Percentiles rank a stretch among this genome's conserved stretches.
Evolutionary conservation across 1,284 basidiomycete genomes (phyloP).

Genomic region (Irpex lacteus): DNA sequence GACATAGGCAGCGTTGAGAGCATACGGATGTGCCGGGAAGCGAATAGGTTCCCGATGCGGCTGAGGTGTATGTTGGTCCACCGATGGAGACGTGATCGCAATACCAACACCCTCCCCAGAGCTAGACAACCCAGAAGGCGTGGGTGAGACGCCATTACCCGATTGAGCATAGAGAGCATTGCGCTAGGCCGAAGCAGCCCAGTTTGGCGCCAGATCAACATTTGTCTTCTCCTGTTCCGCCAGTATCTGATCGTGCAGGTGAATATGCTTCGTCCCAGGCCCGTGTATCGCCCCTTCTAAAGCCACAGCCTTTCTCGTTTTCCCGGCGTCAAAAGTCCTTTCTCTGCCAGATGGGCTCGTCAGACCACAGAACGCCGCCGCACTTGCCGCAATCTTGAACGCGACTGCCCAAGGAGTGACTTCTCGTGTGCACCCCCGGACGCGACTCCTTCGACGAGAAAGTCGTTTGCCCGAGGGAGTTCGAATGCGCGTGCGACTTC

Average conservation of each 20-base stretch:
- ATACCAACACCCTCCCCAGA: constrained; percentile 52
- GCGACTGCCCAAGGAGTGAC: constrained; percentile 61
- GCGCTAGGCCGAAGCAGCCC: constrained; percentile 17
- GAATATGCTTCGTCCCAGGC: constrained; percentile 43
- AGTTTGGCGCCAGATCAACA: constrained; percentile 22
- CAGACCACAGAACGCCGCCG: constrained; percentile 34
- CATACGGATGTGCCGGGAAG: constrained; percentile 57
- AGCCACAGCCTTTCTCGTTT: constrained; percentile 32
- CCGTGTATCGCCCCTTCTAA: constrained; percentile 42
- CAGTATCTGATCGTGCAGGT: constrained; percentile 26
- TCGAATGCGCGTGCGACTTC: constrained; percentile 29
- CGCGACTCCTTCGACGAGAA: constrained; percentile 34
- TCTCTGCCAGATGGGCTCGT: constrained; percentile 12
- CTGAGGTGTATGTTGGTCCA: constrained; percentile 30
- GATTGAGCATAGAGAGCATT: constrained; percentile 14
- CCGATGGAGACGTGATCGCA: constrained; percentile 54
- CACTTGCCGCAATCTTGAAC: constrained; percentile 40
- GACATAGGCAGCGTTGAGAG: constrained; percentile 40
- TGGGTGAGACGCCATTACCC: constrained; percentile 26
- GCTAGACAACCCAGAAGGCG: constrained; percentile 26
- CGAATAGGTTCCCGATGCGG: constrained; percentile 32
- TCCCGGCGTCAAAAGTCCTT: constrained; percentile 22
- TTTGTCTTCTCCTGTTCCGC: constrained; percentile 5
- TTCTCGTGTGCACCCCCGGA: constrained; percentile 43
- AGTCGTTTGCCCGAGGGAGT: constrained; percentile 30